Percentiles rank a stretch among this genome's conserved stretches.
Evolutionary conservation across 1,284 basidiomycete species (phyloP).

Genomic region (Wallemia hederae): DNA sequence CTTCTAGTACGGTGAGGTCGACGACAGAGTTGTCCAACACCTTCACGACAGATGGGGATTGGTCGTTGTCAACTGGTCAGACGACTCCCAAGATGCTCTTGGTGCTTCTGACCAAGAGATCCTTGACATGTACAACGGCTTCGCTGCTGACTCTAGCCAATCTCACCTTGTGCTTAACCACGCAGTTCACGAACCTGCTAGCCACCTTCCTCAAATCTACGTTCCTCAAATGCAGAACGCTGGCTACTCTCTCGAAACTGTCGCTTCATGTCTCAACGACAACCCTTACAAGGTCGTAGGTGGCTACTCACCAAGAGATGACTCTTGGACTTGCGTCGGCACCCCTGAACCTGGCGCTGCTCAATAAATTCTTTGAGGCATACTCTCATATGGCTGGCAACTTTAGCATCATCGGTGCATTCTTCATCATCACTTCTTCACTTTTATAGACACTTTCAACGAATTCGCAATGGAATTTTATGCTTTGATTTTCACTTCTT

Average conservation of each 20-base stretch:
- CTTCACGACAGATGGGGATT: constrained; percentile 7
- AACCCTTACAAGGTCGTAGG: constrained; percentile 1
- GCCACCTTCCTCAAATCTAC: not conserved
- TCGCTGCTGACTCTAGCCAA: not conserved
- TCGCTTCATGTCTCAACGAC: constrained; percentile 1
- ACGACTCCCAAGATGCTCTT: constrained; percentile 1
- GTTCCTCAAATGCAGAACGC: not conserved
- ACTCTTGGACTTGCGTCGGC: constrained; percentile 1
- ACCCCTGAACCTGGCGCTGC: not conserved
- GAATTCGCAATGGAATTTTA: too few relatives aligned
- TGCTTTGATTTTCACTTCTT: too few relatives aligned
- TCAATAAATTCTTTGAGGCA: too few relatives aligned
- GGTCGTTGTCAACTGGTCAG: constrained; percentile 1
- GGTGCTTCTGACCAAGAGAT: not conserved
- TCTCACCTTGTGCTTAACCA: not conserved
- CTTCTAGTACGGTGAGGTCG: constrained; percentile 9
- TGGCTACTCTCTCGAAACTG: constrained; percentile 1
- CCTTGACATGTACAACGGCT: not conserved
- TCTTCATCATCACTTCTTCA: too few relatives aligned
- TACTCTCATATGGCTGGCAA: too few relatives aligned
- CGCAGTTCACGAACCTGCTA: not conserved
- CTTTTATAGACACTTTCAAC: too few relatives aligned
- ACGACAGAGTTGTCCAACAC: constrained; percentile 7
- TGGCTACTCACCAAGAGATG: not conserved
- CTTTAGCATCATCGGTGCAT: too few relatives aligned